Percentiles rank a stretch among this genome's conserved stretches.
Evolutionary conservation across 2,329 filamentous ascomycete genomes (phyloP).

Genomic region (Teratosphaeria pseudoeucalypti): DNA sequence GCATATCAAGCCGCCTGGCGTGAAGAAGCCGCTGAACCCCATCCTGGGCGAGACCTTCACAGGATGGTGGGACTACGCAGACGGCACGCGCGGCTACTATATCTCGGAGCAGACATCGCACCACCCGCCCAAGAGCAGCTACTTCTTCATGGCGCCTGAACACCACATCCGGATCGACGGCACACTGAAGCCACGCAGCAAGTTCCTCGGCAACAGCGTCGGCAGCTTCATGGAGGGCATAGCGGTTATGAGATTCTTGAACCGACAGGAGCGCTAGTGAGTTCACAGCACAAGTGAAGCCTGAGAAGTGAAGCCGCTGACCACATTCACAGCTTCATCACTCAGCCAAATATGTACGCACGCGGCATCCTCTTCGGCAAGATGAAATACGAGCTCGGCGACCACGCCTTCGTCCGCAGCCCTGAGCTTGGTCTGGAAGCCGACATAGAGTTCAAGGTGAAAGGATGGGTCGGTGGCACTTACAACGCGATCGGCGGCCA

Average conservation of each 20-base stretch:
- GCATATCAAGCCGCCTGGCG: conserved; percentile 95
- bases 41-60: conserved; percentile 92
- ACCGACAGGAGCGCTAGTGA: conserved; percentile 84
- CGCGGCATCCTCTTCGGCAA: conserved; percentile 94
- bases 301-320: background rate
- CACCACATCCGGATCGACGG: conserved; percentile 93
- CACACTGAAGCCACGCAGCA: conserved; percentile 86
- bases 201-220: conserved; percentile 91
- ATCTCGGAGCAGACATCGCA: conserved; percentile 96
- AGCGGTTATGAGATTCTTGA: conserved; percentile 72
- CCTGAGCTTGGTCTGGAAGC: conserved; percentile 77
- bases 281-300: conserved; percentile 25
- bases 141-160: conserved; percentile 95
- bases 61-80: conserved; percentile 79
- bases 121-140: conserved; percentile 95
- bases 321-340: conserved; percentile 58
- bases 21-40: conserved; percentile 96
- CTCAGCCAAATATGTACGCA: conserved; percentile 98
- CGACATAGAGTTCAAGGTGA: conserved; percentile 96
- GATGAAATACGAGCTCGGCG: conserved; percentile 98
- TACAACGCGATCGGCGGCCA: conserved; percentile 92
- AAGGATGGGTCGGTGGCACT: conserved; percentile 90
- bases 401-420: conserved; percentile 87
- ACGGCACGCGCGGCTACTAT: conserved; percentile 82
- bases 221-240: conserved; percentile 98